Base-by-base conservation (phyloP, 306 rosid species). In the Inga oerstediana region DNA sequence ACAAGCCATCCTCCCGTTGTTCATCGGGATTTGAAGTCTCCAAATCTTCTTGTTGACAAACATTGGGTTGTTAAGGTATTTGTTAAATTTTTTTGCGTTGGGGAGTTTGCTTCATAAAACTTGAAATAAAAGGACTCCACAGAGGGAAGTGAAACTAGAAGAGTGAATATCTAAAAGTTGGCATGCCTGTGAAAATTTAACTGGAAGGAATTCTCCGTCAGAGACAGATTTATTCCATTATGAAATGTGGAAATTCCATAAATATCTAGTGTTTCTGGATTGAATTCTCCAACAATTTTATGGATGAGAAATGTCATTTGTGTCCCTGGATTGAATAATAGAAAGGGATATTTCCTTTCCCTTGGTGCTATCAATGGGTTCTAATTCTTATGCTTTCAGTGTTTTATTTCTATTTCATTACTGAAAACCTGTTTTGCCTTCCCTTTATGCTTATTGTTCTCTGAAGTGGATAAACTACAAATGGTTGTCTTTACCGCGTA, bases 61-160 rank as follows among this genome's bases (percentile, higher is more conserved):
- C 91, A 97, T 82, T 97, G 99, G 99, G 91, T 91, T 79, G 99
- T 97, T 43, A 97, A 97, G 99, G 99, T 96, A 86, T 79, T 76
- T 46, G 61, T 64, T 64, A 46, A 82, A 43, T 78, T 24, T 75
- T 84, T 74, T 62, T 46, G 34, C 71, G 81, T 74, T 56, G 34
- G 17, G 77, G 67, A 84, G 37, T 76, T 82, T 79, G 46, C 80
- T 74, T 75, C 64, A 52, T 54, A 75, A 48, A 9, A 30, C 74
- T 65, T 59, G 15, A n/a, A 72, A 65, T 68, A 14, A 52, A 83
- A 54, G 69, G 39, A 62, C 72, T 20, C 43, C 10, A 64, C 30
- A 48, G 68, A 61, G 41, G 75, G 46, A 24, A 74, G 51, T 81
- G 37, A 41, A 74, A 62, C 56, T n/a, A 49, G 19, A 67, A 61